Conservation (phyloP, 495 filamentous ascomycete species). For the Talaromyces proteolyticus region DNA sequence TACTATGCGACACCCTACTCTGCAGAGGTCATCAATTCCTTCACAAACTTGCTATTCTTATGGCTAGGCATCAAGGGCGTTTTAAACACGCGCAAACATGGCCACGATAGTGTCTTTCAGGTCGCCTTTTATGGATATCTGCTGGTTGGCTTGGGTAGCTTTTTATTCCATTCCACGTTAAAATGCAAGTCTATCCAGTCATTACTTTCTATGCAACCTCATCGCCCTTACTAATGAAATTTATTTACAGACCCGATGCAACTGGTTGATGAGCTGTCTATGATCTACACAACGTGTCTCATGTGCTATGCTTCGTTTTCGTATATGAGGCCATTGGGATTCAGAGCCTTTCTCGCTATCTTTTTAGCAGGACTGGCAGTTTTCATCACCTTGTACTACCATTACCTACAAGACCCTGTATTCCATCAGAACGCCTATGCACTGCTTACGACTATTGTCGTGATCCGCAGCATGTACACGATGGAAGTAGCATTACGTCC, state of each 20-base stretch:
- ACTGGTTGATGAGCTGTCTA: constrained; percentile 89
- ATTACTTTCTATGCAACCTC: too few relatives aligned
- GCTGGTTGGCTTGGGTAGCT: constrained; percentile 74
- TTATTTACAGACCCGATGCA: constrained; percentile 82
- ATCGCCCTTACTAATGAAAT: background rate
- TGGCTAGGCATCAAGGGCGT: constrained; percentile 68
- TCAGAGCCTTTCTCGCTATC: constrained; percentile 52
- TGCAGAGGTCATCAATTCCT: constrained; percentile 62
- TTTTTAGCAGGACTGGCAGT: constrained; percentile 57
- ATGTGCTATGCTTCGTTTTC: constrained; percentile 87
- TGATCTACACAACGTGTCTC: constrained; percentile 97
- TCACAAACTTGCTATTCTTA: constrained; percentile 80
- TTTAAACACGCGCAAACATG: constrained; percentile 58
- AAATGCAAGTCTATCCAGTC: constrained; percentile 73
- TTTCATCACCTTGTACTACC: constrained; percentile 90
- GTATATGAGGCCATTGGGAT: constrained; percentile 52
- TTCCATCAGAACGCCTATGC: constrained; percentile 93
- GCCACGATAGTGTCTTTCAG: constrained; percentile 68
- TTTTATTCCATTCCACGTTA: constrained; percentile 75
- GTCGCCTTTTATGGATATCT: constrained; percentile 70
- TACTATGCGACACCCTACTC: constrained; percentile 58
- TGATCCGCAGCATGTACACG: constrained; percentile 82
- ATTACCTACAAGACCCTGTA: constrained; percentile 82
- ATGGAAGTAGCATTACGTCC: constrained; percentile 79
- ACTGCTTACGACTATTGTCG: constrained; percentile 66